These are phyloP conservation scores for Yarrowia hollandica DNA, from an alignment of 805 yeast genomes.

Conservation along the genomic window DNA sequence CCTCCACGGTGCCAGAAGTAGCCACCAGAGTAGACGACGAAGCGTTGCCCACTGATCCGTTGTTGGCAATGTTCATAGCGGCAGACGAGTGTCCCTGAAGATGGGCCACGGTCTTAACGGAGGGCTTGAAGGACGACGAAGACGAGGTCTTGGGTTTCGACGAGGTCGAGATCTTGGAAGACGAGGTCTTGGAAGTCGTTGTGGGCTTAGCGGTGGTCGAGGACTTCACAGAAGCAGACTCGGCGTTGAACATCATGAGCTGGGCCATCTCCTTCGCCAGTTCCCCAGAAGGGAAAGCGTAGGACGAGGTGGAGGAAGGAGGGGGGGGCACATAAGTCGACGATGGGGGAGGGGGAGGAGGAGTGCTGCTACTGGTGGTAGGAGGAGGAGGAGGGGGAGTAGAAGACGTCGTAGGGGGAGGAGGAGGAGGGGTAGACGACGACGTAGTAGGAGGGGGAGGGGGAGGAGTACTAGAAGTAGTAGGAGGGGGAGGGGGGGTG, in stretches of 20 bases:
- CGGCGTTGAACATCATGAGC: constrained; percentile 17
- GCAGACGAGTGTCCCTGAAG: neutral
- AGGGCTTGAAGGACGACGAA: constrained; percentile 13
- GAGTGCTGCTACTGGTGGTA: neutral
- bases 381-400: neutral
- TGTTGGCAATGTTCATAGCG: constrained; percentile 25
- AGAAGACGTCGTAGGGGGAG: neutral
- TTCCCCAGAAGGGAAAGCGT: constrained; percentile 5
- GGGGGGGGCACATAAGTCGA: neutral
- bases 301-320: neutral
- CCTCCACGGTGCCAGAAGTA: neutral
- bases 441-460: neutral
- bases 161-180: neutral
- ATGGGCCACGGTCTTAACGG: constrained; percentile 19
- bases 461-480: neutral
- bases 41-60: neutral
- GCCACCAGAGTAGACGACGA: neutral
- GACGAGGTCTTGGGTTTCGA: neutral
- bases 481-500: constrained; percentile 3
- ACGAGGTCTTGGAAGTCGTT: neutral
- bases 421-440: neutral
- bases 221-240: neutral
- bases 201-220: neutral
- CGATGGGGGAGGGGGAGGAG: constrained; percentile 7
- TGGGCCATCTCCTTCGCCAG: constrained; percentile 7